A percentile compares a stretch with the other conserved stretches of the same genome.
phyloP scores from a whole-genome alignment of 2,329 filamentous ascomycete species.

The Aspergillus proliferans region DNA sequence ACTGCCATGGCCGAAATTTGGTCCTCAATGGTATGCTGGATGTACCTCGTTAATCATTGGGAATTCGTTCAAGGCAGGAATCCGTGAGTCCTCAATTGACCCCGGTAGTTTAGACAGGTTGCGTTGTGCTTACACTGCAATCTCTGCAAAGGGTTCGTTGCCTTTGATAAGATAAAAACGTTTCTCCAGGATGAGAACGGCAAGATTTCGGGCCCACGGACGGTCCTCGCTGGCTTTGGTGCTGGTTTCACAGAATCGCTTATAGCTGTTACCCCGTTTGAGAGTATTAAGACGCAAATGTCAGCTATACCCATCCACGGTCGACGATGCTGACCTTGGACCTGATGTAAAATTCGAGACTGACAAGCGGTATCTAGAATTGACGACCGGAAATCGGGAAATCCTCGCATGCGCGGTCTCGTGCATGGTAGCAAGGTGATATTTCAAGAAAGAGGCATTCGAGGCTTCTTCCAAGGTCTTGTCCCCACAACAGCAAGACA shows the following conservation, averaged over 20 bases:
- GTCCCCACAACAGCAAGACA: constrained; percentile 91
- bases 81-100: constrained; percentile 55
- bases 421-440: constrained; percentile 85
- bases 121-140: neutral
- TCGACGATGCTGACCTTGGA: neutral
- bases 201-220: constrained; percentile 81
- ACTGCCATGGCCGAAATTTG: constrained; percentile 91
- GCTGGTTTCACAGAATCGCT: constrained; percentile 91
- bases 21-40: constrained; percentile 91
- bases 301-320: constrained; percentile 31
- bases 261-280: constrained; percentile 89
- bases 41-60: constrained; percentile 96
- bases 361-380: constrained; percentile 51
- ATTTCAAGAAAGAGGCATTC: constrained; percentile 74
- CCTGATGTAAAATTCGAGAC: neutral
- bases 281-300: constrained; percentile 97
- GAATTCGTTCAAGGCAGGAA: constrained; percentile 92
- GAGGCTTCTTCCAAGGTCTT: constrained; percentile 95
- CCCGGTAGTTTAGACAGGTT: neutral
- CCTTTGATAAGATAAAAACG: constrained; percentile 89
- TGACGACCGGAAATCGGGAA: constrained; percentile 81
- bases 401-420: constrained; percentile 86
- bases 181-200: constrained; percentile 76
- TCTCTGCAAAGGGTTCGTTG: constrained; percentile 65
- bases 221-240: constrained; percentile 88